These are phyloP conservation scores for Epichloe glyceriae DNA, from an alignment of 2,329 filamentous ascomycete species.

Conservation along the genomic window DNA sequence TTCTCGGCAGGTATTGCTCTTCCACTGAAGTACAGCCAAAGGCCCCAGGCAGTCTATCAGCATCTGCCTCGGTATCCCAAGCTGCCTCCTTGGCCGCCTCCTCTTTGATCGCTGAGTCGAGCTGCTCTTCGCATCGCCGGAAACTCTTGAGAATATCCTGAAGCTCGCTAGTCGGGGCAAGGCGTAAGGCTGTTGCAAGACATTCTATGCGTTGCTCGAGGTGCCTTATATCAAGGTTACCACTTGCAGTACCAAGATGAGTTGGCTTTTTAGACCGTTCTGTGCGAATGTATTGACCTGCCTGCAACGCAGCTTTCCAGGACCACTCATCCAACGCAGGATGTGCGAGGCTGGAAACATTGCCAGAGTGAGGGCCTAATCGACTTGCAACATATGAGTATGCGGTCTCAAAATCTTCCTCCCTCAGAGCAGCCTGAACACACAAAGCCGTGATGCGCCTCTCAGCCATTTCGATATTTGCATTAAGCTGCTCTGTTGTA, in stretches of 20 bases:
- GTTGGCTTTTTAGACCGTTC: constrained; percentile 40
- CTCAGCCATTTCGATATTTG: constrained; percentile 33
- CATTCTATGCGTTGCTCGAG: constrained; percentile 74
- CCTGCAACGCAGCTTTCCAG: constrained; percentile 66
- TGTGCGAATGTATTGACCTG: constrained; percentile 59
- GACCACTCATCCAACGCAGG: constrained; percentile 49
- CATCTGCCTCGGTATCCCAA: constrained; percentile 55
- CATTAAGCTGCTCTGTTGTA: constrained; percentile 4
- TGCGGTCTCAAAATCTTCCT: constrained; percentile 75
- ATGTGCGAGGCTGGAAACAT: neutral
- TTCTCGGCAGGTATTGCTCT: constrained; percentile 16
- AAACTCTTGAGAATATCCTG: constrained; percentile 66
- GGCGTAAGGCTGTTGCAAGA: constrained; percentile 58
- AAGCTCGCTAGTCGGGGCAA: constrained; percentile 56
- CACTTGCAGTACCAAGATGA: constrained; percentile 45
- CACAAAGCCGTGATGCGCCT: constrained; percentile 68
- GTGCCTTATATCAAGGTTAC: constrained; percentile 52
- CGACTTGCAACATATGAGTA: constrained; percentile 72
- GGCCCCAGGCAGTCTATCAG: constrained; percentile 41
- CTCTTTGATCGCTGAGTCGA: constrained; percentile 50
- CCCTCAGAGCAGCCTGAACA: constrained; percentile 59
- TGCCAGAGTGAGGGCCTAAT: constrained; percentile 27
- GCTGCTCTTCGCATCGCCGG: constrained; percentile 65
- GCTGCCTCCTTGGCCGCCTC: constrained; percentile 57
- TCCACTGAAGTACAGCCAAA: constrained; percentile 27